Percentiles rank a stretch among this genome's conserved stretches.
Evolutionary conservation across 768 basidiomycete genomes (phyloP).

Genomic region (Hemileccinum rubropunctum): DNA sequence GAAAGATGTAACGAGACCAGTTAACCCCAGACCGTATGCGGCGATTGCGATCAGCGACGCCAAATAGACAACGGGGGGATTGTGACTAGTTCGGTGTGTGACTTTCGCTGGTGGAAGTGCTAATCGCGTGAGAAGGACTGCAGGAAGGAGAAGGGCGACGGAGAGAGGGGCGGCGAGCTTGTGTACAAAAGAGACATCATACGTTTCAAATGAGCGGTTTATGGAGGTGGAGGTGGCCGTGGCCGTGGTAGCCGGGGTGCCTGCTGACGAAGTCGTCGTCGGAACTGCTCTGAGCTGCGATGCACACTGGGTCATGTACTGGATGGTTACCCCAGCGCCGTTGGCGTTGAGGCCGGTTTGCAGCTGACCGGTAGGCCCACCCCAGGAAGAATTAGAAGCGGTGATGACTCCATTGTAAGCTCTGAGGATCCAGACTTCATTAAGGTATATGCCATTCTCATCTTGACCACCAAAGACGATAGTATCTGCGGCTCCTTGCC

Average conservation of each 20-base stretch:
- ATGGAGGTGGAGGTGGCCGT: constrained; percentile 16
- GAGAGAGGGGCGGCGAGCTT: constrained; percentile 49
- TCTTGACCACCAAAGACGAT: constrained; percentile 80
- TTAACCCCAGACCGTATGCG: constrained; percentile 60
- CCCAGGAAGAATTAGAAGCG: constrained; percentile 58
- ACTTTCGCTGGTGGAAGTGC: constrained; percentile 37
- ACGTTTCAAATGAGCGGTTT: constrained; percentile 27
- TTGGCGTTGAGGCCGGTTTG: constrained; percentile 61
- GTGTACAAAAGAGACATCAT: constrained; percentile 44
- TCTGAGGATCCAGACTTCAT: constrained; percentile 77
- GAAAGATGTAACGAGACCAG: constrained; percentile 61
- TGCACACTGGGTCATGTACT: constrained; percentile 63
- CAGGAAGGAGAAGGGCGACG: constrained; percentile 42
- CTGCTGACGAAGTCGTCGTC: constrained; percentile 21
- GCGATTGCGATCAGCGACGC: constrained; percentile 40
- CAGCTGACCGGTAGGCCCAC: constrained; percentile 62
- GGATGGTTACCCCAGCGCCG: constrained; percentile 62
- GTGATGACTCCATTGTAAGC: constrained; percentile 64
- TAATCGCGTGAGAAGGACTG: constrained; percentile 41
- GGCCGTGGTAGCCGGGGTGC: constrained; percentile 14
- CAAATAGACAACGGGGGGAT: constrained; percentile 32
- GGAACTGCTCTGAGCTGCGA: constrained; percentile 29
- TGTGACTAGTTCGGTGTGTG: constrained; percentile 18
- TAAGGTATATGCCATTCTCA: constrained; percentile 58
- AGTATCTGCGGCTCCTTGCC: constrained; percentile 55